phyloP scores from a whole-genome alignment of 176 grass and related monocot genomes.

The Saccharum officinarum region DNA sequence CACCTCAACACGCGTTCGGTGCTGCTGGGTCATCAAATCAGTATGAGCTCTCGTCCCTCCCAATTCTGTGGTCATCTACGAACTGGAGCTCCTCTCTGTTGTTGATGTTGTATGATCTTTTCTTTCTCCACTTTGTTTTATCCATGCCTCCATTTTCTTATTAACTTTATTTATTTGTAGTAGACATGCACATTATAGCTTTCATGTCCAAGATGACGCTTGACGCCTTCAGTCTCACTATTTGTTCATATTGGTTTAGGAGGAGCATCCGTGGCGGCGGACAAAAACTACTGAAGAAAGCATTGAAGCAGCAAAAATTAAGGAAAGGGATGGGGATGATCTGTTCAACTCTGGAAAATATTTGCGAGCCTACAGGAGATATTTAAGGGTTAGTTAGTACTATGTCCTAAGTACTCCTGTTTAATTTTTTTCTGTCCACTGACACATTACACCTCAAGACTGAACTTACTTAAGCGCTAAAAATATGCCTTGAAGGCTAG shows the following conservation, averaged over 20 bases:
- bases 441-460: neutral
- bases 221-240: no score
- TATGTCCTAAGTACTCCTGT: neutral
- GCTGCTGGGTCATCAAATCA: neutral
- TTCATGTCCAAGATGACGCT: no score
- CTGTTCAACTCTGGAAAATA: neutral
- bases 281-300: neutral
- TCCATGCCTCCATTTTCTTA: no score
- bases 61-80: neutral
- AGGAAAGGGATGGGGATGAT: neutral
- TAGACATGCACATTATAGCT: neutral
- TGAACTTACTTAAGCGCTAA: neutral
- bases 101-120: neutral
- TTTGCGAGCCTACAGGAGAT: neutral
- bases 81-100: neutral
- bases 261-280: no score
- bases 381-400: no score
- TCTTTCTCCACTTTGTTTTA: no score
- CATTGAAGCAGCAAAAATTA: neutral
- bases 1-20: neutral
- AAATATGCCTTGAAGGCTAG: neutral
- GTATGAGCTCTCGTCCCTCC: neutral
- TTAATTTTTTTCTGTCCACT: neutral
- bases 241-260: no score
- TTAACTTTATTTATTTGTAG: no score